Evolutionary conservation across 2,329 filamentous ascomycete genomes (phyloP).

Genomic region (Sordariomycetes sp.): DNA sequence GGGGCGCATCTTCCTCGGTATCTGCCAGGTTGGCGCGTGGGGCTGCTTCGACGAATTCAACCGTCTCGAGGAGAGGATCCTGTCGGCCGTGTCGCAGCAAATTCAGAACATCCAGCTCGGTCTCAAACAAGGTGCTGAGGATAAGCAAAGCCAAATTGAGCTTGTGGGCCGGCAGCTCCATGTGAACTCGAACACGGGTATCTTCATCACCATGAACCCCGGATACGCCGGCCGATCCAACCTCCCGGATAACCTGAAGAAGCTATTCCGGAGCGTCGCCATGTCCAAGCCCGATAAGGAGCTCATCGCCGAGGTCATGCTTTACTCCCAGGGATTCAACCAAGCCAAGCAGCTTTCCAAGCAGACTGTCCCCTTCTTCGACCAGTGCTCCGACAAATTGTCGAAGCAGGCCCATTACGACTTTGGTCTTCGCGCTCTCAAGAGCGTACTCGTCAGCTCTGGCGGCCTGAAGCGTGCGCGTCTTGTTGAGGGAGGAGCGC

Average conservation of each 20-base stretch:
- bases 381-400: slow-evolving; percentile 68
- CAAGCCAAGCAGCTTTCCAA: slow-evolving; percentile 90
- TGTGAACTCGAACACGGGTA: slow-evolving; percentile 88
- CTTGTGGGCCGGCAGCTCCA: slow-evolving; percentile 81
- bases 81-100: slow-evolving; percentile 97
- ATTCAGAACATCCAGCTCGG: slow-evolving; percentile 99
- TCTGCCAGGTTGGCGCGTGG: slow-evolving; percentile 98
- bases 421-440: slow-evolving; percentile 92
- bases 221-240: slow-evolving; percentile 98
- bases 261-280: slow-evolving; percentile 95
- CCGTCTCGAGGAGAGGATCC: slow-evolving; percentile 90
- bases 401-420: slow-evolving; percentile 99
- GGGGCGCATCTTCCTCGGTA: slow-evolving; percentile 98
- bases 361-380: slow-evolving; percentile 97
- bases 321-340: slow-evolving; percentile 98
- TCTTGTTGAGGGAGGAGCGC: slow-evolving; percentile 38
- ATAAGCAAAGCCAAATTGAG: slow-evolving; percentile 87
- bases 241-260: slow-evolving; percentile 97
- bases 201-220: slow-evolving; percentile 99
- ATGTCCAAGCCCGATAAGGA: slow-evolving; percentile 99
- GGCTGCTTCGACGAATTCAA: slow-evolving; percentile 99
- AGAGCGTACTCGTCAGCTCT: slow-evolving; percentile 97
- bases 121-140: slow-evolving; percentile 71
- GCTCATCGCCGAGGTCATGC: slow-evolving; percentile 98
- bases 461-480: slow-evolving; percentile 87